These are phyloP conservation scores for Phytophthora hybrid DNA, from an alignment of 352 stramenopile genomes.

Conservation along the genomic window DNA sequence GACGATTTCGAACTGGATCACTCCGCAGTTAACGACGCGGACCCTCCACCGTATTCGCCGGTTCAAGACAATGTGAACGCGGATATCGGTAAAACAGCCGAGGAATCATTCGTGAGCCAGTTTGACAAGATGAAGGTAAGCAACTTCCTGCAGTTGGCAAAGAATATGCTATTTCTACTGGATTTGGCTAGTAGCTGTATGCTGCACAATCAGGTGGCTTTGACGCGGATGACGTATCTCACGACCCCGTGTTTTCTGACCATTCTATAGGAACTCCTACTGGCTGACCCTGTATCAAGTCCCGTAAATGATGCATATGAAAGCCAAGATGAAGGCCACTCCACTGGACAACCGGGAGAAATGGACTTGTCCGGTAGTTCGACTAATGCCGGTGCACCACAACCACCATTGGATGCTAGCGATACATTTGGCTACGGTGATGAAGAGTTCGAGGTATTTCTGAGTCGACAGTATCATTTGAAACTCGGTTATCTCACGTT, in stretches of 20 bases:
- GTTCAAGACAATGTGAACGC: conserved; percentile 6
- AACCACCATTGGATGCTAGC: conserved; percentile 18
- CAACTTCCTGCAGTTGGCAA: background rate
- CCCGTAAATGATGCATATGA: background rate
- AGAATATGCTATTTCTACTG: no score
- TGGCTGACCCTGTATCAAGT: conserved; percentile 8
- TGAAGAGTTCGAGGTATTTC: conserved; percentile 72
- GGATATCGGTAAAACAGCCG: background rate
- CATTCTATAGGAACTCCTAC: conserved; percentile 12
- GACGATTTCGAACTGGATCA: conserved; percentile 77
- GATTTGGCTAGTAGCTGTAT: no score
- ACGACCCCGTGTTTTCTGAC: background rate
- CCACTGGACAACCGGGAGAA: background rate
- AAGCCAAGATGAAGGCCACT: conserved; percentile 2
- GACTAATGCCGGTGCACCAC: background rate
- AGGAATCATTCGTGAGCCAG: conserved; percentile 41
- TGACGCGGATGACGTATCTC: background rate
- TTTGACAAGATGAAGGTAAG: conserved; percentile 55
- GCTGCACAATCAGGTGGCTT: no score
- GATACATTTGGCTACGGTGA: conserved; percentile 79
- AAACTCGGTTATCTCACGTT: background rate
- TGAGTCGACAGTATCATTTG: background rate
- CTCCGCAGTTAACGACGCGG: conserved; percentile 37
- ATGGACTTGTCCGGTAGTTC: background rate
- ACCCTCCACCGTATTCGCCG: conserved; percentile 4